Evolutionary conservation across 306 rosid species (phyloP), one percentile per base, ranked within the genome.

Genomic region (Dalbergia cultrata): DNA sequence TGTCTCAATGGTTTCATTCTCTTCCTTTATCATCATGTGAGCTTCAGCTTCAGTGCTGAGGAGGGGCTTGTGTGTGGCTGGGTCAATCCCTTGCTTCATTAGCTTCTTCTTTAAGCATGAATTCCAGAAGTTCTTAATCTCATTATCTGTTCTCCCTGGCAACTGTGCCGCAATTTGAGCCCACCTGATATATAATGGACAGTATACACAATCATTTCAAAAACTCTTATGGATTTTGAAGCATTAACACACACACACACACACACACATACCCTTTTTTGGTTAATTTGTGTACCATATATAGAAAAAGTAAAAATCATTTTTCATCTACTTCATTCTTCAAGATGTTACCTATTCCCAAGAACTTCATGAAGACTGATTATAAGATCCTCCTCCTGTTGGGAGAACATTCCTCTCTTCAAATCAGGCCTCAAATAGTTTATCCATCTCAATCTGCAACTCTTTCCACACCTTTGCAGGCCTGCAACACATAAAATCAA

Each of bases 401-500:
- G 94, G 6, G 95, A 90, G 73, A 95, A 95, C 97, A 87, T 81
- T 7, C 98, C 98, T 89, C 98, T 90, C 85, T 95, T 95, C 50
- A 95, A 90, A 86, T 92, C 98, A 31, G 98, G 98, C 67, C 98
- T 92, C 90, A 95, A 76, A 47, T 95, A 95, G 68, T 95, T 95
- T 71, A 95, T 95, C 98, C 98, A 95, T 83, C 98, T 87, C 87
- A 95, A 52, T 72, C 98, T 92, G 75, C 98, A 95, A 68, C 98
- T 95, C 89, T 95, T 95, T 8, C 99, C 99, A 79, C 97, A 92
- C 80, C 99, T 91, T 65, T 95, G 95, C 82, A 95, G 74, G 14
- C 97, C 99, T 95, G 81, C 35, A 85, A 75, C 64, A 61, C 78
- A 68, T 34, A 68, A 5, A 80, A 82, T 3, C 14, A 14, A 35